These are phyloP conservation scores for Linaria vulgaris DNA, from an alignment of 257 asterid genomes.

Conservation along the genomic window DNA sequence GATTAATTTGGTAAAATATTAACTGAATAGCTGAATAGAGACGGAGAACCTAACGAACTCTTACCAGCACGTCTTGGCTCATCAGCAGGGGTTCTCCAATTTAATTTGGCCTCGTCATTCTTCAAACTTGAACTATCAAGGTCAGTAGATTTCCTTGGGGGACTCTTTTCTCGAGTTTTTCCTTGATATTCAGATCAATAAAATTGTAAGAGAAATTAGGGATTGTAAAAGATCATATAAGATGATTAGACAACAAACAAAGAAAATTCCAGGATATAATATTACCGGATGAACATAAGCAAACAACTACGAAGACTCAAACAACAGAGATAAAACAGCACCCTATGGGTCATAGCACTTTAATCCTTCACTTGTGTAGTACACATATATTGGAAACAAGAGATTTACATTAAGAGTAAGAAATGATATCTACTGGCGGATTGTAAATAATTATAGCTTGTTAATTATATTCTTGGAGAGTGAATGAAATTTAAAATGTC, in stretches of 20 bases:
- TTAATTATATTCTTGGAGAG: background rate
- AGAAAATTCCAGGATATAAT: slow-evolving; percentile 1
- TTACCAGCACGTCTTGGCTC: slow-evolving; percentile 77
- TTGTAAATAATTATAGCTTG: background rate
- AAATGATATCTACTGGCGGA: background rate
- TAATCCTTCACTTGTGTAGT: slow-evolving; percentile 19
- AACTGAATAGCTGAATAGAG: background rate
- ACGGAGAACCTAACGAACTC: no score
- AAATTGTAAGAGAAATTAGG: slow-evolving; percentile 4
- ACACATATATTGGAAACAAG: slow-evolving; percentile 5
- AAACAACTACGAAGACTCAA: slow-evolving; percentile 9
- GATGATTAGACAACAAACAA: slow-evolving; percentile 21
- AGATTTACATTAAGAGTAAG: no score
- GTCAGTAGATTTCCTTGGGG: slow-evolving; percentile 33
- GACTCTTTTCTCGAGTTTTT: slow-evolving; percentile 34
- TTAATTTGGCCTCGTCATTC: slow-evolving; percentile 28
- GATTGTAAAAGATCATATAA: slow-evolving; percentile 16
- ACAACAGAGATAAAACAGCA: background rate
- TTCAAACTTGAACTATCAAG: slow-evolving; percentile 33
- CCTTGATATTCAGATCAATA: slow-evolving; percentile 36
- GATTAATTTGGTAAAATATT: background rate
- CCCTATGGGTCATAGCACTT: slow-evolving; percentile 1
- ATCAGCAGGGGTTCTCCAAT: slow-evolving; percentile 28
- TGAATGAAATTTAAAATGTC: slow-evolving; percentile 3
- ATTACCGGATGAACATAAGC: background rate